These are phyloP conservation scores for Candida peoriensis DNA, from an alignment of 805 yeast species.

Conservation along the genomic window DNA sequence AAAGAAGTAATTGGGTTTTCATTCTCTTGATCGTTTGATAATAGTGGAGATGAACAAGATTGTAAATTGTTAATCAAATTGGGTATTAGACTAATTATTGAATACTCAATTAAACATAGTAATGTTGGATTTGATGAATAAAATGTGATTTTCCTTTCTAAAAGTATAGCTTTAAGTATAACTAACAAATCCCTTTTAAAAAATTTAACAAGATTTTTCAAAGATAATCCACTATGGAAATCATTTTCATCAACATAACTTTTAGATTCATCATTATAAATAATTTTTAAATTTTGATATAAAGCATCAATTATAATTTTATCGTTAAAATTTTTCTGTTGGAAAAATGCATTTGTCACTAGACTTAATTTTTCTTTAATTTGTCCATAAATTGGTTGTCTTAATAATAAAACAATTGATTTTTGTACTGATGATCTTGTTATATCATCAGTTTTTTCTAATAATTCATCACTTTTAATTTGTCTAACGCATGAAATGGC, in stretches of 20 bases:
- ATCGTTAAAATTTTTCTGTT: conserved; percentile 75
- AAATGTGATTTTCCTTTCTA: conserved; percentile 70
- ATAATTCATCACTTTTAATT: conserved; percentile 55
- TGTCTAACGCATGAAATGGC: conserved; percentile 94
- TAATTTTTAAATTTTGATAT: conserved; percentile 56
- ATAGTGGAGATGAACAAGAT: conserved; percentile 74
- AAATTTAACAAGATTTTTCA: conserved; percentile 57
- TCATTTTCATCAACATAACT: conserved; percentile 44
- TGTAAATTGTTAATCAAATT: conserved; percentile 66
- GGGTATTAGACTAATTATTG: conserved; percentile 79
- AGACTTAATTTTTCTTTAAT: conserved; percentile 87
- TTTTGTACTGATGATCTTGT: conserved; percentile 90
- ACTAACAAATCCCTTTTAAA: conserved; percentile 57
- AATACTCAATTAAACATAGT: conserved; percentile 78
- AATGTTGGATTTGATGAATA: conserved; percentile 77
- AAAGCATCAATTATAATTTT: conserved; percentile 60
- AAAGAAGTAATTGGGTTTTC: conserved; percentile 60
- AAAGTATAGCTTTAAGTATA: conserved; percentile 68
- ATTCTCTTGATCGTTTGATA: conserved; percentile 47
- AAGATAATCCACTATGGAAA: conserved; percentile 66
- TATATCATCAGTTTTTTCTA: conserved; percentile 53
- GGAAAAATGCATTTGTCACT: conserved; percentile 80
- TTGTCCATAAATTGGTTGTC: conserved; percentile 84
- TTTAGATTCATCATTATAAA: conserved; percentile 26
- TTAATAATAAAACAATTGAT: conserved; percentile 78